Evolutionary conservation across 164 flowering plant genomes (phyloP).

Genomic region (Euptelea pleiosperma): DNA sequence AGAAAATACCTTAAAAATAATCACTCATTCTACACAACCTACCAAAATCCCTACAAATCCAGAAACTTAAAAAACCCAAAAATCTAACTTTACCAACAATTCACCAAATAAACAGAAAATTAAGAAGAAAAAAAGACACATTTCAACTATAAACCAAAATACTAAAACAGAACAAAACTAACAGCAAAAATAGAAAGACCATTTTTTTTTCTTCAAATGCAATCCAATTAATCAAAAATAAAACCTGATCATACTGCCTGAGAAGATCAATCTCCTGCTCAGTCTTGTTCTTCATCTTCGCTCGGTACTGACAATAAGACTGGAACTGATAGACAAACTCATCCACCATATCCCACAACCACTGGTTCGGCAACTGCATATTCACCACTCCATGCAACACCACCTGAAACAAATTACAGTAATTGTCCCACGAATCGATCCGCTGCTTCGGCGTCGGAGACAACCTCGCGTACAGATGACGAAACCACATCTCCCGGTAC

Average conservation of each 20-base stretch:
- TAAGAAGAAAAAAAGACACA: neutral
- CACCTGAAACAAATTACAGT: conserved; percentile 80
- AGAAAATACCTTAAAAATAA: no score
- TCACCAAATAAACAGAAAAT: neutral
- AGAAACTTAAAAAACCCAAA: neutral
- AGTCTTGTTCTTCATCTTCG: conserved; percentile 92
- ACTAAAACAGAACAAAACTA: neutral
- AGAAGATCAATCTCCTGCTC: conserved; percentile 87
- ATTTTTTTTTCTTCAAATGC: neutral
- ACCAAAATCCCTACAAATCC: no score
- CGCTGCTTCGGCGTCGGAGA: conserved; percentile 76
- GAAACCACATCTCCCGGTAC: conserved; percentile 95
- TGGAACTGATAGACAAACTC: conserved; percentile 99
- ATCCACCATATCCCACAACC: conserved; percentile 99
- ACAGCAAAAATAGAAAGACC: neutral
- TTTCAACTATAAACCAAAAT: neutral
- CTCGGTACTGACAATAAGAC: conserved; percentile 90
- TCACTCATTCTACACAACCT: no score
- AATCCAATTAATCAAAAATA: neutral
- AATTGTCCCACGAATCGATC: conserved; percentile 92
- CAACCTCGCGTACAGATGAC: conserved; percentile 80
- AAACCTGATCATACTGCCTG: conserved; percentile 75
- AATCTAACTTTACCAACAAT: neutral
- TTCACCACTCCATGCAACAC: conserved; percentile 93
- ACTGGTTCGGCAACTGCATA: conserved; percentile 97